Base-by-base conservation (phyloP, 148 eudicot genomes). In the Rhododendron ferrugineum region DNA sequence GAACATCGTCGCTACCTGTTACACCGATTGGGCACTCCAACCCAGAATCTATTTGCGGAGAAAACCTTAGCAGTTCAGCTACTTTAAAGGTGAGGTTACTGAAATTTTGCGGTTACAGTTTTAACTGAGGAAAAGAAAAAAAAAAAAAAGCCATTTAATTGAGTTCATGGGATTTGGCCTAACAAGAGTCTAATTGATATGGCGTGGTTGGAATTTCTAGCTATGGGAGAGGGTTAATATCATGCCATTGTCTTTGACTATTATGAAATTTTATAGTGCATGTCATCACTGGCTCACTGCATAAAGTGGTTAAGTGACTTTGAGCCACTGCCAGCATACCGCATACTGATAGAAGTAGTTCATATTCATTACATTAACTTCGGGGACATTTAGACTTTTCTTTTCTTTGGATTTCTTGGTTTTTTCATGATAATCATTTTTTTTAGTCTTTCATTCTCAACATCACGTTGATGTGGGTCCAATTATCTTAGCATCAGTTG, bases 1-100 rank as follows among this genome's bases (percentile, higher is more conserved):
- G 91, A 81, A 86, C 93, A 10, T 85, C 91, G 5, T 96, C 98
- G 79, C 88, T 96, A 75, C 98, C 98, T 1, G 92, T 88, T 85
- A 91, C 94, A 30, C 91, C 92, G 22, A 80, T 91, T 82, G 84
- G 47, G 9, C 86, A 78, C 83, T 86, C 89, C 44, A 90, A 90
- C 46, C 84, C 88, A 4, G 96, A 90, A 82, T 87, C 92, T 28
- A 28, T 81, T 56, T 50, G 75, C 4, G 85, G 89, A 86, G 93
- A 90, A 85, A 92, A 87, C 84, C 54, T 86, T 49, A 54, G 84
- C 81, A 81, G 87, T 78, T 88, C 88, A 76, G 81, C 64, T 26
- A 87, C 64, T 60, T 81, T 77, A 70, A 84, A 89, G 84, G 97
- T 95, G 93, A 90, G 91, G 49, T 86, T 76, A 76, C 15, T 14